A percentile compares a stretch with the other conserved stretches of the same genome.
Conservation (phyloP, 331 rosid species). For the Quercus lobata region DNA sequence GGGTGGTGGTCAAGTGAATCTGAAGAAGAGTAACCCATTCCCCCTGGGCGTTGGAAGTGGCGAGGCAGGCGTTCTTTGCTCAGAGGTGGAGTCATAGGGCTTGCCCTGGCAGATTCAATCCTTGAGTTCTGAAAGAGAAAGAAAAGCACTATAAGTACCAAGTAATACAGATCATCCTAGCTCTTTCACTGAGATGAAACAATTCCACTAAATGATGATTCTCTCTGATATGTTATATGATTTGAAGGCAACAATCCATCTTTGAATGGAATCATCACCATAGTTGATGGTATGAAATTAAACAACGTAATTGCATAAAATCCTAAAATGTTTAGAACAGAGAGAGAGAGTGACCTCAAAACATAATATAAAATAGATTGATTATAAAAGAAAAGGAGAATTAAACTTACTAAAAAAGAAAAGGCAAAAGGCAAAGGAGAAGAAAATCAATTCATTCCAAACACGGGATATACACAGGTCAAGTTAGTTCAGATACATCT, state of each 20-base stretch:
- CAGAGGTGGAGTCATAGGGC: constrained; percentile 87
- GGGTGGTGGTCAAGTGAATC: constrained; percentile 73
- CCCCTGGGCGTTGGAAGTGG: constrained; percentile 47
- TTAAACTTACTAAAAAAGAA: too few relatives aligned
- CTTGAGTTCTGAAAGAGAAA: constrained; percentile 57
- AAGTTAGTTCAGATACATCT: background rate
- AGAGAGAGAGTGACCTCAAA: background rate
- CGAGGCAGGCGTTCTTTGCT: constrained; percentile 61
- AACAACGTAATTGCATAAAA: background rate
- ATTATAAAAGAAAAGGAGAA: background rate
- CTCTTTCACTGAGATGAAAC: background rate
- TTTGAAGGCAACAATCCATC: constrained; percentile 15
- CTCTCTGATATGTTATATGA: constrained; percentile 11
- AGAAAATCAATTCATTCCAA: background rate
- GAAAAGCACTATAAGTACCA: background rate
- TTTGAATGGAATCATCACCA: background rate
- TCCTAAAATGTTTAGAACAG: background rate
- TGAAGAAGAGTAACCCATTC: constrained; percentile 76
- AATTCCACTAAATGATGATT: background rate
- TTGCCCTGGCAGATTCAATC: constrained; percentile 74
- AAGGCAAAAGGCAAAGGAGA: background rate
- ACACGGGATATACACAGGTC: background rate
- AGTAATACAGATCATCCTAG: background rate
- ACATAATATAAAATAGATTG: background rate
- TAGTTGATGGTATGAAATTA: background rate